Base-by-base conservation (phyloP, 768 basidiomycete species). In the Cubamyces lactineus region DNA sequence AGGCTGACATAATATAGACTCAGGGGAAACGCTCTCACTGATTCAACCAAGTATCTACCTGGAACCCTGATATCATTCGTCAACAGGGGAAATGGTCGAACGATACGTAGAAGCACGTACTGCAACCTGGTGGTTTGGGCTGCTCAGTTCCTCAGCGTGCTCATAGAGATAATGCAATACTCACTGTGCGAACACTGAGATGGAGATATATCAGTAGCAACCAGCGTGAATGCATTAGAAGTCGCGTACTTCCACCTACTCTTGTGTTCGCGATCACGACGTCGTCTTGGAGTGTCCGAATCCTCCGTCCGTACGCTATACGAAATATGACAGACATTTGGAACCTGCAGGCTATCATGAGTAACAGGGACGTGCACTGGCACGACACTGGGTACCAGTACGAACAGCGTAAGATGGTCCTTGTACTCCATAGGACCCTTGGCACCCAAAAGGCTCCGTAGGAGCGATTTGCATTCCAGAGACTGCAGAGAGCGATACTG, bases 271-370 rank as follows among this genome's bases (percentile, higher is more conserved):
- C 42, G 2, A 59, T 3, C 9, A 59, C 58, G 0, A 59, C 40
- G 12, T 59, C 58, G 19, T 59, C 58, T 47, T 53, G 58, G 13
- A 59, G 23, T 1, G 42, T 53, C 1, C 51, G 58, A 3, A 59
- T 43, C 15, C 58, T 42, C 24, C 58, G 41, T 16, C 58, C 58
- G 11, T 59, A 59, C 21, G 58, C 58, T 15, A 59, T 19, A 12
- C 50, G 28, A 21, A 59, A 59, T 7, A 59, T 53, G 11, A 59
- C 58, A 16, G 58, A 59, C 58, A 59, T 59, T 13, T 53, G 58
- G 38, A 59, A 59, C 0, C 58, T 59, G 19, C 26, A n/a, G 5
- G 23, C 7, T 46, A 16, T 24, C 23, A 5, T 52, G 2, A 52
- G n/a, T 19, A 12, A 39, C 16, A 8, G 28, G 7, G 7, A 28